Evolutionary conservation across 371 early-diverging fungal species (phyloP), one percentile per base, ranked within the genome.

Genomic region (Lichtheimia ornata): DNA sequence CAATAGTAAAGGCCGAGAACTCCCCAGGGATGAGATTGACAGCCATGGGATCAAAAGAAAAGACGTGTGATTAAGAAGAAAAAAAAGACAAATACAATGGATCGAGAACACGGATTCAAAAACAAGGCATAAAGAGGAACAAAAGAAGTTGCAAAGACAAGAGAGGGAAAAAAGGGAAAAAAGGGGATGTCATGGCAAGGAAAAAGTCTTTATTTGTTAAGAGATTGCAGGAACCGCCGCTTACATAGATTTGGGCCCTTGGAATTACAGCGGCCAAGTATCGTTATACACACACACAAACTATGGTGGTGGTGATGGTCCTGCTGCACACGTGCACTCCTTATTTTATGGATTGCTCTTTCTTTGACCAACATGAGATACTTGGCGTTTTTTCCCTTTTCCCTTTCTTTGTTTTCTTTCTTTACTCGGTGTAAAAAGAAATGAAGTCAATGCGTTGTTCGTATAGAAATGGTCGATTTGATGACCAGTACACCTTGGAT

Each of bases 1-100:
- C 76, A 30, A 74, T 64, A 12, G 77, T 75, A 61, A 81, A 81
- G 22, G 72, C 62, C 18, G 81, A 74, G 59, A 80, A 71, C 49
- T 80, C 81, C 60, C 81, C 81, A 35, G 77, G 81, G 51, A 77
- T 77, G 28, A 77, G 66, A 47, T 69, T 59, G 53, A 77, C 65
- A 17, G 78, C 20, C 78, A 77, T 77, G 24, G 28, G 43, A 50
- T 51, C 25, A 27, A 30, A 53, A 43, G 49, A 53, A 40, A 25
- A 41, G 42, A 27, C 42, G 55, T 47, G 30, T 42, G 44, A 54
- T 47, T 60, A 35, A 61, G 35, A 49, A 27, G 30, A 43, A 54
- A 53, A 53, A 44, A 60, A 58, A 24, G 53, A 14, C 18, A 49
- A 61, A 30, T 53, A 17, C 25, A 63, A 41, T n/a, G 18, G 28